phyloP scores from a whole-genome alignment of 441 rosid genomes.

The Pelargonium cotyledonis region DNA sequence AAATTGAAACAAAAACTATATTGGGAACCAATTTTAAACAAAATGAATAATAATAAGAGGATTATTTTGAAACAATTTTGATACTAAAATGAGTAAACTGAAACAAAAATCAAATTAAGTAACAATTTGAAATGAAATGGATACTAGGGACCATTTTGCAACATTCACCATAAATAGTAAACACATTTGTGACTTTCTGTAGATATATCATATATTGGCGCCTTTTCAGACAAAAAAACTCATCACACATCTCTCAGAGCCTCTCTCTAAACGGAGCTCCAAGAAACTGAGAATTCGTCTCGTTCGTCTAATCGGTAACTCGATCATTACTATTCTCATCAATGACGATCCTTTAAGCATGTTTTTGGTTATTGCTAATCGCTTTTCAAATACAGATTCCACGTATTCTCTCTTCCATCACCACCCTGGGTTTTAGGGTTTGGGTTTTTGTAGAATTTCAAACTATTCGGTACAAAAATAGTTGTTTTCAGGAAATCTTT shows the following conservation, averaged over 20 bases:
- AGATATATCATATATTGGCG: neutral
- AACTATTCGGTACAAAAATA: neutral
- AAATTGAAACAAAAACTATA: no score
- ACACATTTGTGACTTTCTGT: no score
- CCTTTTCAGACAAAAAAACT: neutral
- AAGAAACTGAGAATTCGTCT: neutral
- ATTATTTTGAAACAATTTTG: no score
- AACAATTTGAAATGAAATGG: no score
- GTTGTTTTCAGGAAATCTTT: neutral
- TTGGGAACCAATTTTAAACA: no score
- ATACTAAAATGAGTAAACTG: no score
- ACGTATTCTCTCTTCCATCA: neutral
- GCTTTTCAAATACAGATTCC: neutral
- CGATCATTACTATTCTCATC: neutral
- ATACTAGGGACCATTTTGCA: no score
- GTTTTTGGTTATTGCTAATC: neutral
- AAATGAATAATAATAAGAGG: no score
- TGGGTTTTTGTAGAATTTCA: neutral
- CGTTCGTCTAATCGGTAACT: conserved; percentile 5
- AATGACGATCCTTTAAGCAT: neutral
- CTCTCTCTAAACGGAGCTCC: neutral
- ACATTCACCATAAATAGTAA: no score
- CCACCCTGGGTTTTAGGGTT: neutral
- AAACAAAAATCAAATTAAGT: no score
- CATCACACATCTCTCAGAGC: neutral